A percentile compares a stretch with the other conserved stretches of the same genome.
phyloP scores from a whole-genome alignment of 352 stramenopile genomes.

The Phytophthora meadii region DNA sequence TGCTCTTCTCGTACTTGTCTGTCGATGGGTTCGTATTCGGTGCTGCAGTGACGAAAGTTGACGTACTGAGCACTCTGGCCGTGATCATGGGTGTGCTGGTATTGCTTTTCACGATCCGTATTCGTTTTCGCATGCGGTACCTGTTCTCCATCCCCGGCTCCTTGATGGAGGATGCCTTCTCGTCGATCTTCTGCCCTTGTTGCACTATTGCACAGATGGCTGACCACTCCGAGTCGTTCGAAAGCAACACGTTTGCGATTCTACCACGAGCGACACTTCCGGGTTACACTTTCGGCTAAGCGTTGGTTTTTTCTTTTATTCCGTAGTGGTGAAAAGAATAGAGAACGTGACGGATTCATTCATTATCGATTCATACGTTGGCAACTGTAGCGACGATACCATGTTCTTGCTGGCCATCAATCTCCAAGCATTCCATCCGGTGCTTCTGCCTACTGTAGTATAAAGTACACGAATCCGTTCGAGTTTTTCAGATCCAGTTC shows the following conservation, averaged over 20 bases:
- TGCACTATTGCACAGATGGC: conserved; percentile 62
- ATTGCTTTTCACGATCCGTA: conserved; percentile 44
- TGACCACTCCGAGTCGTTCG: conserved; percentile 54
- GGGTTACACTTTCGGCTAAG: conserved; percentile 49
- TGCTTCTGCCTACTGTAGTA: conserved; percentile 3
- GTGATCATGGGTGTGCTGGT: conserved; percentile 43
- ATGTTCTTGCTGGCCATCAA: background rate
- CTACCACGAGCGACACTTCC: conserved; percentile 44
- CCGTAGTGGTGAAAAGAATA: conserved; percentile 12
- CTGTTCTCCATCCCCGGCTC: conserved; percentile 61
- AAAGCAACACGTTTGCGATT: conserved; percentile 37
- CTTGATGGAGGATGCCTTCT: conserved; percentile 44
- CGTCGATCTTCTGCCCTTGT: conserved; percentile 45
- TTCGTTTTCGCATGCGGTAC: conserved; percentile 62
- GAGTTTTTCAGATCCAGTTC: conserved; percentile 3
- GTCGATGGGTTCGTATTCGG: conserved; percentile 45
- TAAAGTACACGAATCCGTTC: background rate
- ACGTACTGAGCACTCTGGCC: conserved; percentile 40
- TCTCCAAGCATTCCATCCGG: conserved; percentile 13
- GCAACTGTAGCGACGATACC: background rate
- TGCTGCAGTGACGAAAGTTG: conserved; percentile 29
- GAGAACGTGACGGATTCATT: conserved; percentile 21
- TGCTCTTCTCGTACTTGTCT: conserved; percentile 40
- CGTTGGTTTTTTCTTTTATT: conserved; percentile 16
- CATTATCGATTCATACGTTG: conserved; percentile 1